Base-by-base conservation (phyloP, 768 basidiomycete genomes). In the Pseudohyphozyma bogoriensis region DNA sequence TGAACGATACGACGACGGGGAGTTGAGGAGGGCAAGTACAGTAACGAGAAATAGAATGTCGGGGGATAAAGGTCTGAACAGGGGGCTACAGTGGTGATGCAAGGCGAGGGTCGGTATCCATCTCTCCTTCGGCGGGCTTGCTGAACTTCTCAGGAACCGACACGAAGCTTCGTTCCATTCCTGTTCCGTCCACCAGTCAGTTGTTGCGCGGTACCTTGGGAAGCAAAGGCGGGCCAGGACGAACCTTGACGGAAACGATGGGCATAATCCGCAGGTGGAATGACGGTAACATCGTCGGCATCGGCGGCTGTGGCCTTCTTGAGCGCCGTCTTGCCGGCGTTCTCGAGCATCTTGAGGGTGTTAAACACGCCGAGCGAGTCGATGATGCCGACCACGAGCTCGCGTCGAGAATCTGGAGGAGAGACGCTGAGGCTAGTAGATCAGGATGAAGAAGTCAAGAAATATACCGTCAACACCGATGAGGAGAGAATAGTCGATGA, bases 401-500 rank as follows among this genome's bases (percentile, higher is more conserved):
- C 55, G 5, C 28, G n/a, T 18, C 29, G 31, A 0, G 46, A 6
- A 16, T 62, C 47, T 39, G 12, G 24, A 3, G 24, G 7, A 26
- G 12, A 5, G n/a, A n/a, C n/a, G n/a, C n/a, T n/a, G n/a, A n/a
- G n/a, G n/a, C n/a, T n/a, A n/a, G n/a, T n/a, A 4, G 8, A 18
- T 52, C 51, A 52, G 51, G 16, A 15, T 39, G 33, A 4, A 36
- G 20, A 5, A 20, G 51, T 29, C 35, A 36, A 36, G 24, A 33
- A 5, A 28, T 36, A 36, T 6, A 39, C 51, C 51, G 72, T 95
- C 91, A 20, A 96, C 86, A 16, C 91, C 93, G 53, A 90, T 89
- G 32, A 96, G 86, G 22, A 97, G 74, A 1, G 88, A 91, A 72
- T 96, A 97, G 73, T 97, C 93, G 87, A 91, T 91, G 52, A 93